Evolutionary conservation across 1,139 yeast genomes (phyloP).

Genomic region (Candida tropicalis): DNA sequence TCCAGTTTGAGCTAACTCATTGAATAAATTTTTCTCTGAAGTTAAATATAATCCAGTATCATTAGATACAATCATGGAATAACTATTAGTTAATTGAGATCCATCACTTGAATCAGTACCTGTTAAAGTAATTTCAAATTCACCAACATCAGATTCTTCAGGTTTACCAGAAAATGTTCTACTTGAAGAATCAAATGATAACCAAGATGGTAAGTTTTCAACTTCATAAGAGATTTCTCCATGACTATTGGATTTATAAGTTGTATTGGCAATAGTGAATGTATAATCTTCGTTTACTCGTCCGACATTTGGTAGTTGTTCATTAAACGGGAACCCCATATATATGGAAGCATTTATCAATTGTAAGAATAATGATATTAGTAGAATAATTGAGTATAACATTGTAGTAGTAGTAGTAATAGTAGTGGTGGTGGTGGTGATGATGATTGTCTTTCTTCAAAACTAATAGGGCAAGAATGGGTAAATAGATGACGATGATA

Average conservation of each 20-base stretch:
- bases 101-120: constrained; percentile 65
- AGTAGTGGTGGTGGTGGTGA: no score
- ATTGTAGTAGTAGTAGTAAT: background rate
- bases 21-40: constrained; percentile 41
- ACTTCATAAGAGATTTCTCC: constrained; percentile 57
- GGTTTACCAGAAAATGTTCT: constrained; percentile 78
- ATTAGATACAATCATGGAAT: constrained; percentile 61
- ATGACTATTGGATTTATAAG: constrained; percentile 56
- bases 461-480: no score
- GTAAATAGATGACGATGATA: no score
- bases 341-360: constrained; percentile 29
- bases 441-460: no score
- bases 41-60: constrained; percentile 53
- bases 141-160: constrained; percentile 47
- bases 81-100: constrained; percentile 46
- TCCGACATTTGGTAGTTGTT: constrained; percentile 88
- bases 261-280: constrained; percentile 73
- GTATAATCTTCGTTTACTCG: constrained; percentile 61
- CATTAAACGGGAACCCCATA: constrained; percentile 76
- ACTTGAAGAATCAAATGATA: constrained; percentile 62
- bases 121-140: constrained; percentile 49
- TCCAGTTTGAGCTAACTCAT: constrained; percentile 59
- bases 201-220: constrained; percentile 72
- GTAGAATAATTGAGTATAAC: background rate
- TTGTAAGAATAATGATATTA: constrained; percentile 6